Conservation (phyloP, 2,329 filamentous ascomycete species). For the Sporothrix humicola region DNA sequence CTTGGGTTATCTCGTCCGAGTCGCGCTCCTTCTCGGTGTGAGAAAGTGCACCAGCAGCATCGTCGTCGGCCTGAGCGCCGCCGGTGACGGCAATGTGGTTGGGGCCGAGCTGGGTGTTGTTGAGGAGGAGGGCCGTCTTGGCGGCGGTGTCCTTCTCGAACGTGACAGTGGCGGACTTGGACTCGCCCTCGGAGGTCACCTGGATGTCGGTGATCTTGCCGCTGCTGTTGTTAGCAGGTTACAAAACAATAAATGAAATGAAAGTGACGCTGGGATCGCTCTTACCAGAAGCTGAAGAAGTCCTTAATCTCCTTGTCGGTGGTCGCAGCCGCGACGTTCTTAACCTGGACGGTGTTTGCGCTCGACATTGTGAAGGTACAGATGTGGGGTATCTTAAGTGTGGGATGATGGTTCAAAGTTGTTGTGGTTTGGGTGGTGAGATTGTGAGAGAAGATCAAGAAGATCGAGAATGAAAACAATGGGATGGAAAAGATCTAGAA, state of each 20-base stretch:
- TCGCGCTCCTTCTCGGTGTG: slow-evolving; percentile 56
- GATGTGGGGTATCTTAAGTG: not conserved
- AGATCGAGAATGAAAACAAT: not conserved
- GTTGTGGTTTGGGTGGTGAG: not conserved
- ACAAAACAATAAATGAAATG: no score
- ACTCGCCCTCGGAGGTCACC: slow-evolving; percentile 69
- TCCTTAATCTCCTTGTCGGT: slow-evolving; percentile 90
- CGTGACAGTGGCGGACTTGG: slow-evolving; percentile 86
- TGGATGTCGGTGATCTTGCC: slow-evolving; percentile 90
- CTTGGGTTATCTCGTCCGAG: slow-evolving; percentile 79
- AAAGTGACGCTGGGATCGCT: no score
- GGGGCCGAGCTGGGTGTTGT: slow-evolving; percentile 91
- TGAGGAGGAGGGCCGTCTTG: slow-evolving; percentile 94
- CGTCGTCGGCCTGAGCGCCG: slow-evolving; percentile 66
- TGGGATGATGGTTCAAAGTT: not conserved
- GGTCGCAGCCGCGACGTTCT: slow-evolving; percentile 83
- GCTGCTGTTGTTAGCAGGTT: slow-evolving; percentile 51
- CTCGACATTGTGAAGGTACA: slow-evolving; percentile 36
- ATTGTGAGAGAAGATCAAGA: not conserved
- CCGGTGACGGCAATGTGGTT: slow-evolving; percentile 80
- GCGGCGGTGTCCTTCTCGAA: slow-evolving; percentile 97
- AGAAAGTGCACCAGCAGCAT: slow-evolving; percentile 54
- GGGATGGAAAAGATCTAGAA: not conserved
- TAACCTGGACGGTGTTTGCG: slow-evolving; percentile 63
- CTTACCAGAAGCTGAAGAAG: slow-evolving; percentile 96